A percentile compares a stretch with the other conserved stretches of the same genome.
Evolutionary conservation across 202 grass and related monocot species (phyloP).

Genomic region (Zizania palustris): DNA sequence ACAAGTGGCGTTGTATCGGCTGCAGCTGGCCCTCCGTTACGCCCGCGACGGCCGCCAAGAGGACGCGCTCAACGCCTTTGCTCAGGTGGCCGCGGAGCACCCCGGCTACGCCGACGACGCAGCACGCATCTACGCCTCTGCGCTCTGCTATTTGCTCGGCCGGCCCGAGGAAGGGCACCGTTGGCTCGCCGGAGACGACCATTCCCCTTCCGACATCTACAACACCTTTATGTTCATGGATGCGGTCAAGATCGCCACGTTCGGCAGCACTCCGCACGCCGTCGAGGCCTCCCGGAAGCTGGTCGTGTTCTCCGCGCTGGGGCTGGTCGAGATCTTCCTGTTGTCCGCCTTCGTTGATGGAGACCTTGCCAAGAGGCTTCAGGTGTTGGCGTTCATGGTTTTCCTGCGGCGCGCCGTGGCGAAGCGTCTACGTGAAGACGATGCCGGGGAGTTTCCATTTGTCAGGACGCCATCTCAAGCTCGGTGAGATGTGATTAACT

Average conservation of each 20-base stretch:
- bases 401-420: slow-evolving; percentile 31
- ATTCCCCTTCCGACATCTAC: neutral
- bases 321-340: slow-evolving; percentile 14
- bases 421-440: slow-evolving; percentile 4
- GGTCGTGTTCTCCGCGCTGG: neutral
- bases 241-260: neutral
- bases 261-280: slow-evolving; percentile 8
- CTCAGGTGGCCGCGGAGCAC: slow-evolving; percentile 2
- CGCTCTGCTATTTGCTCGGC: slow-evolving; percentile 27
- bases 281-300: slow-evolving; percentile 21
- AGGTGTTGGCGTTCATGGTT: slow-evolving; percentile 36
- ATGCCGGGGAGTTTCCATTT: neutral
- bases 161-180: neutral
- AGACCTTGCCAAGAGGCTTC: slow-evolving; percentile 31
- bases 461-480: neutral
- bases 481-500: slow-evolving; percentile 15
- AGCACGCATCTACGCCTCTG: slow-evolving; percentile 1
- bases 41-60: slow-evolving; percentile 21
- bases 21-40: neutral
- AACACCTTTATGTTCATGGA: neutral
- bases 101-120: neutral
- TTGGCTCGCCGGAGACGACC: neutral
- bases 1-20: neutral
- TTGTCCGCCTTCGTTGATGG: slow-evolving; percentile 21
- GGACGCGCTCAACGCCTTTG: slow-evolving; percentile 1